These are phyloP conservation scores for Aspergillus clavatus DNA, from an alignment of 2,329 filamentous ascomycete genomes.

Conservation along the genomic window DNA sequence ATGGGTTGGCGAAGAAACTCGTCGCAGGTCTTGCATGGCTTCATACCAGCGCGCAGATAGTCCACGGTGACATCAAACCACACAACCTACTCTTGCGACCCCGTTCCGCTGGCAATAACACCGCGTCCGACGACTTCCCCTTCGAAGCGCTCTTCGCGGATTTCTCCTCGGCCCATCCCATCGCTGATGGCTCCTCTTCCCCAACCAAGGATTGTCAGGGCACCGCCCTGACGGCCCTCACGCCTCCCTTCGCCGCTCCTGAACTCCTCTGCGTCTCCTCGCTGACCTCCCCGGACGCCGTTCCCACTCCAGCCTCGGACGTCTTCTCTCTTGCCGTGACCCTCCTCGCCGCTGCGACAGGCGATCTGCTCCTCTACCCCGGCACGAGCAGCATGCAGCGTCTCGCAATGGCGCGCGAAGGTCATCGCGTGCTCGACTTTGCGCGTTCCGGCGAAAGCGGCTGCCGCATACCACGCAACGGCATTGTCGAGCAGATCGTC, in stretches of 20 bases:
- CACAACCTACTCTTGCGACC: constrained; percentile 41
- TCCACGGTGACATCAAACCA: constrained; percentile 48
- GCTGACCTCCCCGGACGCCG: constrained; percentile 29
- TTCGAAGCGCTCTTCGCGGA: constrained; percentile 43
- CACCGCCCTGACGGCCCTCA: constrained; percentile 37
- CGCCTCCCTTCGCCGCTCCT: constrained; percentile 43
- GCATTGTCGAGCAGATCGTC: constrained; percentile 37
- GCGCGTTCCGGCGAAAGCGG: constrained; percentile 35
- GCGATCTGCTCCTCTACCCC: constrained; percentile 42
- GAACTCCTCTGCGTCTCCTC: constrained; percentile 39
- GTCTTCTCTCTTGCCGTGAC: constrained; percentile 45
- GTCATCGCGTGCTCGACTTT: constrained; percentile 41
- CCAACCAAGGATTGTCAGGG: constrained; percentile 13
- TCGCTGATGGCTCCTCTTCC: constrained; percentile 2
- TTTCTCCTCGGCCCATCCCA: constrained; percentile 40
- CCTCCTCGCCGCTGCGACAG: constrained; percentile 42
- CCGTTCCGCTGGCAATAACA: constrained; percentile 9
- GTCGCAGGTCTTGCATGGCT: constrained; percentile 42
- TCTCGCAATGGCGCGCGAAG: constrained; percentile 42
- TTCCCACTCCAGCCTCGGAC: constrained; percentile 39
- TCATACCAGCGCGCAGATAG: constrained; percentile 36
- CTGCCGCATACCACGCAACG: constrained; percentile 36
- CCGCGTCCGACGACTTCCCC: constrained; percentile 22
- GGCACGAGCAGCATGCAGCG: constrained; percentile 37
- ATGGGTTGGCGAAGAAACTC: constrained; percentile 37